Evolutionary conservation across 768 basidiomycete species (phyloP).

Genomic region (Mycena sanguinolenta): DNA sequence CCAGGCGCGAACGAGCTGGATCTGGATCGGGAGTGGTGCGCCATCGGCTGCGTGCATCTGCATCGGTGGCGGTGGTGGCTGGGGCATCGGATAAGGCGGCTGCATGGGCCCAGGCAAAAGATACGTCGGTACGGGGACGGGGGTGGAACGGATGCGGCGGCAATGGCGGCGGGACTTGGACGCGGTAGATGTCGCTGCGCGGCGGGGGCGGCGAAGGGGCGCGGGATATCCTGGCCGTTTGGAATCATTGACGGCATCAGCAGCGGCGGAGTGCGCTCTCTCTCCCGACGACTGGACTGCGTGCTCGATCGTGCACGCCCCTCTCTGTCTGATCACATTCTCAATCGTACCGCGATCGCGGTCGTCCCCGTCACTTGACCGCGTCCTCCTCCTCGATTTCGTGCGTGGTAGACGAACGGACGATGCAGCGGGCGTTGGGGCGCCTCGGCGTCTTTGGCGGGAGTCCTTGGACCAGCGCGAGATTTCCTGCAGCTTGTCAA

Average conservation of each 20-base stretch:
- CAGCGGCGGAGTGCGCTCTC: constrained; percentile 8
- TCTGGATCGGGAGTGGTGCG: constrained; percentile 4
- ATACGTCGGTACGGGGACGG: neutral
- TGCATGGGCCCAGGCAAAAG: neutral
- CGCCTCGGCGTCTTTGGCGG: constrained; percentile 13
- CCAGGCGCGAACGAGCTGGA: neutral
- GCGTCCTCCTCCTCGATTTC: neutral
- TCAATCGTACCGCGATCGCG: neutral
- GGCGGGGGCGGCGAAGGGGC: constrained; percentile 23
- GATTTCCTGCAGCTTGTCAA: constrained; percentile 52
- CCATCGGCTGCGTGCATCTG: no score
- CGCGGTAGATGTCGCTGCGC: constrained; percentile 11
- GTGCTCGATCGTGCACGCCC: neutral
- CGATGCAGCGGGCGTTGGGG: constrained; percentile 12
- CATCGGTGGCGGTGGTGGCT: no score
- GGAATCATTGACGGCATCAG: neutral
- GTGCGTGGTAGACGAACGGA: neutral
- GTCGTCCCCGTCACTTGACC: neutral
- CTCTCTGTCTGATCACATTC: neutral
- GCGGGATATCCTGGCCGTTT: neutral
- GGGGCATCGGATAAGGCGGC: neutral
- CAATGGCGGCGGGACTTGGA: neutral
- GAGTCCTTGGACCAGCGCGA: constrained; percentile 51
- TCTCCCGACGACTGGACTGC: neutral
- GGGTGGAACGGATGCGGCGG: neutral